Conservation (phyloP, 441 rosid species). For the Gossypium lobatum region DNA sequence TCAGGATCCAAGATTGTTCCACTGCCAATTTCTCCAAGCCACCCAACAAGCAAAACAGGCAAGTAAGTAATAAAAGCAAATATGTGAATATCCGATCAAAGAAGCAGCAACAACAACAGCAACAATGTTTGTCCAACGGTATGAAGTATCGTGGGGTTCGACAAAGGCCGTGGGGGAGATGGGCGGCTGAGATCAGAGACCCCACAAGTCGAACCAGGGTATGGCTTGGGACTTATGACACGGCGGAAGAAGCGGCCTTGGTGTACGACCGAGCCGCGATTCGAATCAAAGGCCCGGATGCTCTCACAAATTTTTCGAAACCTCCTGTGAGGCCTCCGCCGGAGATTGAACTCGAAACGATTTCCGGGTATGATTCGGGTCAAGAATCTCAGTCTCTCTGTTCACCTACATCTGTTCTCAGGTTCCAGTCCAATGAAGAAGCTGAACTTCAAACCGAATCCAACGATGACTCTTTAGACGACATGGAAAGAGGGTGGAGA, state of each 20-base stretch:
- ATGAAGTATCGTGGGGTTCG: slow-evolving; percentile 69
- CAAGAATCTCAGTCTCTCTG: slow-evolving; percentile 44
- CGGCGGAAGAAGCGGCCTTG: slow-evolving; percentile 84
- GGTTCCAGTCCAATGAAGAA: slow-evolving; percentile 41
- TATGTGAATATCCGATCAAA: slow-evolving; percentile 1
- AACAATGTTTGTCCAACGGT: slow-evolving; percentile 6
- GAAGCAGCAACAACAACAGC: neutral
- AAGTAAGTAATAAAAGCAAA: neutral
- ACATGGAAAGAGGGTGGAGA: slow-evolving; percentile 12
- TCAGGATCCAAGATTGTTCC: slow-evolving; percentile 36
- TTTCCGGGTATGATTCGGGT: slow-evolving; percentile 50
- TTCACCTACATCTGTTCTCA: slow-evolving; percentile 82
- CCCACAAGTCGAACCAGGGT: slow-evolving; percentile 42
- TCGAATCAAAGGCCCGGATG: slow-evolving; percentile 53
- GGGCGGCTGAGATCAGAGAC: slow-evolving; percentile 88
- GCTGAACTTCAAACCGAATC: slow-evolving; percentile 20
- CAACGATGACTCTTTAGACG: slow-evolving; percentile 8
- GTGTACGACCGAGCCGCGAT: slow-evolving; percentile 76
- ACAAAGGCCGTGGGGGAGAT: slow-evolving; percentile 76
- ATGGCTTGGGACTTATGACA: slow-evolving; percentile 72
- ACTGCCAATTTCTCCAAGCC: neutral
- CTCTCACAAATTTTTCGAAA: slow-evolving; percentile 50
- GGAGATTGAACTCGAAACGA: slow-evolving; percentile 25
- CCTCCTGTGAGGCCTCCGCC: slow-evolving; percentile 31
- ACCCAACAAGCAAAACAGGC: slow-evolving; percentile 3